Evolutionary conservation across 345 rosid genomes (phyloP).

Genomic region (Hypericum perforatum): DNA sequence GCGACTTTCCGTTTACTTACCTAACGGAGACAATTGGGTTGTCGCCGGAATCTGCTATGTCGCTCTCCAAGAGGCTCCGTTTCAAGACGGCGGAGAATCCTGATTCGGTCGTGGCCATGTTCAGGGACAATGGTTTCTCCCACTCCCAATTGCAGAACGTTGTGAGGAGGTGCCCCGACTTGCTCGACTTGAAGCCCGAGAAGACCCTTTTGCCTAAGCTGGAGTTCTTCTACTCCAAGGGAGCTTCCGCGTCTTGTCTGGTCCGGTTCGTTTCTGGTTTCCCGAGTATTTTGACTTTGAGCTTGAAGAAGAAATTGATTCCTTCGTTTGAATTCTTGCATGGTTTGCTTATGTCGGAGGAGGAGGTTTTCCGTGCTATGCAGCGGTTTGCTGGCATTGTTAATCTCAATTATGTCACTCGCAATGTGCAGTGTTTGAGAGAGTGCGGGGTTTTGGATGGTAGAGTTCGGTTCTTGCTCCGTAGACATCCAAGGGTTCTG

Average conservation of each 20-base stretch:
- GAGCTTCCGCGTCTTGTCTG: constrained; percentile 10
- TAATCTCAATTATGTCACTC: neutral
- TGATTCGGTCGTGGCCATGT: constrained; percentile 11
- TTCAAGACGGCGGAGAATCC: constrained; percentile 8
- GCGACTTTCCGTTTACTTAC: constrained; percentile 13
- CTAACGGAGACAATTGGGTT: constrained; percentile 12
- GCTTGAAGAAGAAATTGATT: constrained; percentile 10
- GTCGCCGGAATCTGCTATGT: constrained; percentile 7
- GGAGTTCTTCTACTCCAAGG: constrained; percentile 16
- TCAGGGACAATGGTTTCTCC: constrained; percentile 11
- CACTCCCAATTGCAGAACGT: constrained; percentile 12
- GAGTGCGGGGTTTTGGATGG: constrained; percentile 20
- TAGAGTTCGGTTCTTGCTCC: constrained; percentile 3
- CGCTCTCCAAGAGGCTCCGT: constrained; percentile 4
- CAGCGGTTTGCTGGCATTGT: neutral
- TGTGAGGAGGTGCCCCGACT: constrained; percentile 11
- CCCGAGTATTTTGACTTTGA: constrained; percentile 14
- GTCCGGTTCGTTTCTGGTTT: constrained; percentile 5
- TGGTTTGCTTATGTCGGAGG: constrained; percentile 8
- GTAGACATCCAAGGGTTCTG: neutral
- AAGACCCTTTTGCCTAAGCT: constrained; percentile 25
- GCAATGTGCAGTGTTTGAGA: constrained; percentile 9
- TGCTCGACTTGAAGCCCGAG: constrained; percentile 11
- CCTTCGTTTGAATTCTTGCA: constrained; percentile 13
- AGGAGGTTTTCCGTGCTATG: constrained; percentile 4